Evolutionary conservation across 257 asterid species (phyloP).

Genomic region (Solanum pinnatisectum): DNA sequence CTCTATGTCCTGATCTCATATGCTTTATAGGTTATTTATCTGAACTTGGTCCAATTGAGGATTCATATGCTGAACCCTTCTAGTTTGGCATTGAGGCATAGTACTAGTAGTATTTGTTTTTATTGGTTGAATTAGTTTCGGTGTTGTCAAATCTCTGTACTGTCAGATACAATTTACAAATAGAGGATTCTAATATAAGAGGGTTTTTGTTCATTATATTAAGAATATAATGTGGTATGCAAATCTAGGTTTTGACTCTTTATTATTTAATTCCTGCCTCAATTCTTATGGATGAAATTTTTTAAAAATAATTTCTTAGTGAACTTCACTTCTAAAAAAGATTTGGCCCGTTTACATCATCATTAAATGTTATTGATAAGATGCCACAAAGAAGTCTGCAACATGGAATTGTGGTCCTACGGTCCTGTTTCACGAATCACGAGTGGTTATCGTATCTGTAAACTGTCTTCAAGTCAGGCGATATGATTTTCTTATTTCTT

Average conservation of each 20-base stretch:
- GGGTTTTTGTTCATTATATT: background rate
- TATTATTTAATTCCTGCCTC: background rate
- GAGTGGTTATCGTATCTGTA: background rate
- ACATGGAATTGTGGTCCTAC: background rate
- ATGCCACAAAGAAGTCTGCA: background rate
- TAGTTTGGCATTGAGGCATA: background rate
- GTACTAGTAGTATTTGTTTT: background rate
- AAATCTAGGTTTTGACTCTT: background rate
- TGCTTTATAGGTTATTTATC: background rate
- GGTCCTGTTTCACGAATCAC: background rate
- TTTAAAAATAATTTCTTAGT: background rate
- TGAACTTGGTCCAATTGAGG: background rate
- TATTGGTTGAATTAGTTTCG: background rate
- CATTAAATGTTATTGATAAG: background rate
- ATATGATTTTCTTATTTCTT: background rate
- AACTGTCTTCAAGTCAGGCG: background rate
- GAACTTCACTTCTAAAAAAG: background rate
- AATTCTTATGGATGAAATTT: background rate
- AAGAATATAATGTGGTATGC: background rate
- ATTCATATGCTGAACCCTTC: background rate
- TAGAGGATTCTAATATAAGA: background rate
- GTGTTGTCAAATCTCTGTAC: background rate
- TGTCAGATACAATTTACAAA: background rate
- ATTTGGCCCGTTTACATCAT: background rate
- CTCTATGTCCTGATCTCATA: background rate